Base-by-base conservation (phyloP, 768 basidiomycete species). In the Amanita molliuscula region DNA sequence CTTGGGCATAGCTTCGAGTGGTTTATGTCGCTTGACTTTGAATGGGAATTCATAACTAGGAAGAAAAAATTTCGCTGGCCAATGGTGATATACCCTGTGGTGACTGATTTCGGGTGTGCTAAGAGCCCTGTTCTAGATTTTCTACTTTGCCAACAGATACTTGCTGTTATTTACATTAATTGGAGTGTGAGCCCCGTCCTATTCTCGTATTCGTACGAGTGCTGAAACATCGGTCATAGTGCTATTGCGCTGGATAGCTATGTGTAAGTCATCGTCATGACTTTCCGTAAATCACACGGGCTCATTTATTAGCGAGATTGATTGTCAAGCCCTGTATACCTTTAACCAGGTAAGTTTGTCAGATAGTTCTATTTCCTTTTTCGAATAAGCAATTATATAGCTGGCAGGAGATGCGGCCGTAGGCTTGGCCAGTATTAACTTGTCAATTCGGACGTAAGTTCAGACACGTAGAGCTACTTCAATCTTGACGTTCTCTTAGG, bases 121-220 rank as follows among this genome's bases (percentile, higher is more conserved):
- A 31, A 47, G 11, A 50, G 0, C 31, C 31, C 31, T 50, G 13
- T 25, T 11, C 2, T 49, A 84, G 81, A 64, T 74, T 25, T 82
- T 84, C 57, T 85, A 85, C 58, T 84, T 85, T 54, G 68, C 76
- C 21, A 78, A 80, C 53, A 74, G 84, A 42, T 86, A 84, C 60
- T 70, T 72, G 53, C 63, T 85, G 21, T 63, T 86, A n/a, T 70
- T 81, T 52, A 78, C 82, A 3, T 61, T 85, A 61, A 71, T 83
- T 52, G 82, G 81, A 56, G 81, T 86, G 83, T 84, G 50, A 65
- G 81, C 69, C 34, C 4, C 4, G 54, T 29, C 36, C 43, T 20
- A 15, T 50, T 41, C 35, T n/a, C 13, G 53, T 18, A 31, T 67
- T 26, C 29, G 18, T 26, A 43, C 47, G 15, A 43, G 28, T 18